Evolutionary conservation across 2,329 filamentous ascomycete genomes (phyloP), one percentile per base, ranked within the genome.

Genomic region (Sporothrix sp.): DNA sequence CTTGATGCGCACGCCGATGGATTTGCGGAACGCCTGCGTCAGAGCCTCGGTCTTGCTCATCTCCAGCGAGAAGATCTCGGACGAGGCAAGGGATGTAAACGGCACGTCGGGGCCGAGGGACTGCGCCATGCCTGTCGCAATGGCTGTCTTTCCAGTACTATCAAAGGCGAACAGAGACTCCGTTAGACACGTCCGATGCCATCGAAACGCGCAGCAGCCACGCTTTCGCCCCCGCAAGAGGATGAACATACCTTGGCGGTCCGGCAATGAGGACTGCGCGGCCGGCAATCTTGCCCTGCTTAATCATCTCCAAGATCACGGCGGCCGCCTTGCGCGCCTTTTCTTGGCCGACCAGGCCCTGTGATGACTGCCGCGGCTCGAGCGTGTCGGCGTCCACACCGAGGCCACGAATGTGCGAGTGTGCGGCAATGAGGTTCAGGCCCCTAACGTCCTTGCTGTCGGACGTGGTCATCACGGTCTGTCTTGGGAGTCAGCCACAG

Each of bases 1-100:
- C 68, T 95, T 96, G 72, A 98, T 98, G 57, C 93, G 81, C 53
- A 98, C 93, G 49, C 91, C 93, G 61, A 98, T 98, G 36, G 89
- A 96, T 68, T 96, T 97, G 62, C 93, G 84, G 73, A 98, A 97
- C n/a, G 93, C 91, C 68, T 98, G 93, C 50, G 91, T 96, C 32
- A 98, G 81, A 46, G 93, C 91, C 69, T 98, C 93, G 33, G 93
- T 98, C 74, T 98, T 98, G 61, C 89, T 95, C 91, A 98, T 97
- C 69, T 98, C 93, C 63, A 97, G 79, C 23, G 90, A 96, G 72
- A 96, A 98, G 62, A 98, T 96, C 68, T 98, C 93, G 53, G 90
- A 95, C 13, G 90, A 89, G 38, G 93, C 88, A 56, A 97, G 83
- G 70, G 89, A 90, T 20, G 93, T 98, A 67, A 98, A 98, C 4